These are phyloP conservation scores for Aethionema arabicum DNA, from an alignment of 345 rosid genomes.

Conservation along the genomic window DNA sequence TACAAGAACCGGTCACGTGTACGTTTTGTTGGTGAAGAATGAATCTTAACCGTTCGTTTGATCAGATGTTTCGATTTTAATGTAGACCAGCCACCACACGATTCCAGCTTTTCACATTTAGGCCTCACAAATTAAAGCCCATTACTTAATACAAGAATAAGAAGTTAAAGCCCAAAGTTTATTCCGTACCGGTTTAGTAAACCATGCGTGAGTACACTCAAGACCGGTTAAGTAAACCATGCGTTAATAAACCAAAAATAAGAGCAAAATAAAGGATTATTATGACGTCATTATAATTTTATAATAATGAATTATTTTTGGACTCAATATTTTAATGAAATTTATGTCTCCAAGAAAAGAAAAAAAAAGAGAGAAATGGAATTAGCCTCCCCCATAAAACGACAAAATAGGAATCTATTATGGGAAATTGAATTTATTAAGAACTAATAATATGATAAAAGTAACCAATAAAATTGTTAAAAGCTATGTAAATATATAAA, in stretches of 20 bases:
- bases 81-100: neutral
- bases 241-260: neutral
- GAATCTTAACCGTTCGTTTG: conserved; percentile 25
- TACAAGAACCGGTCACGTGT: conserved; percentile 7
- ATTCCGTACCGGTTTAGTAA: too few species aligned
- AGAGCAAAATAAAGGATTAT: conserved; percentile 2
- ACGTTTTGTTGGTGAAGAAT: neutral
- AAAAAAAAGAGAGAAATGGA: conserved; percentile 1
- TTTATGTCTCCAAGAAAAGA: conserved; percentile 20
- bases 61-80: neutral
- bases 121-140: conserved; percentile 11
- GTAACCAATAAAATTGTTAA: conserved; percentile 12
- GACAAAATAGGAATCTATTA: conserved; percentile 32
- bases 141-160: neutral
- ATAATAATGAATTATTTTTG: neutral
- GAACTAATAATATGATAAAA: conserved; percentile 15
- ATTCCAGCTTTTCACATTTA: neutral
- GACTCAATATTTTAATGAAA: conserved; percentile 1
- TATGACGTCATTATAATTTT: conserved; percentile 24
- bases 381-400: conserved; percentile 36
- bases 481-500: neutral
- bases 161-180: conserved; percentile 11
- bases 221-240: too few species aligned
- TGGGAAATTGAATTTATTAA: conserved; percentile 15
- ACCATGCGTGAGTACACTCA: too few species aligned